Evolutionary conservation across 306 rosid genomes (phyloP), one percentile per base, ranked within the genome.

Genomic region (Vigna radiata): DNA sequence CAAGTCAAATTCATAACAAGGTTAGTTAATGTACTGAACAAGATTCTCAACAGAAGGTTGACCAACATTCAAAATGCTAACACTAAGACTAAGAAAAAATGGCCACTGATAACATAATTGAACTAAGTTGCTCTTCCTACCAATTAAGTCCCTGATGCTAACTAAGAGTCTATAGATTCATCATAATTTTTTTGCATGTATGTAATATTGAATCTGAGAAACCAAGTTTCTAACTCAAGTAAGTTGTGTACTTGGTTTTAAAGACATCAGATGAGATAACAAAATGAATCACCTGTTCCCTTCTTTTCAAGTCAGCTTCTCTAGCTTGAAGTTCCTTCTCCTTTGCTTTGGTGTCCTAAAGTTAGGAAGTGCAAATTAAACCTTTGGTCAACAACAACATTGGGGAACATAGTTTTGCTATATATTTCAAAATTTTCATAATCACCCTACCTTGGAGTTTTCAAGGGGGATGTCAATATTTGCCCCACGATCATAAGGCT

Each of bases 241-340:
- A 73, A 41, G 12, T n/a, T 33, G 12, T 63, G 50, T 72, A 31
- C 44, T 31, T 48, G 43, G 48, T 71, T 58, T 50, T 25, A 65
- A 29, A 75, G 46, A 72, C 16, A 77, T 39, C 25, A 72, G 54
- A 79, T 21, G 52, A 65, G 41, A 43, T 66, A 83, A 63, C 31
- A 64, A 46, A 29, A 73, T 72, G 50, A 85, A 63, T 76, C 85
- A 92, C 99, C 91, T 91, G 96, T 78, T 92, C 99, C 92, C 86
- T 92, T 84, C 37, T 90, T 83, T 69, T 92, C 86, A 95, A 82
- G 71, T 95, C 98, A 82, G 93, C 83, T 76, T 95, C 98, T 88
- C 68, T 88, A 47, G 94, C 96, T 79, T 83, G 87, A 85, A 95
- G 97, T 70, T 91, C 94, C 88, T 78, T 95, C 88, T 95, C 97